phyloP scores from a whole-genome alignment of 2,329 filamentous ascomycete species.

The Sporothrix humicola region DNA sequence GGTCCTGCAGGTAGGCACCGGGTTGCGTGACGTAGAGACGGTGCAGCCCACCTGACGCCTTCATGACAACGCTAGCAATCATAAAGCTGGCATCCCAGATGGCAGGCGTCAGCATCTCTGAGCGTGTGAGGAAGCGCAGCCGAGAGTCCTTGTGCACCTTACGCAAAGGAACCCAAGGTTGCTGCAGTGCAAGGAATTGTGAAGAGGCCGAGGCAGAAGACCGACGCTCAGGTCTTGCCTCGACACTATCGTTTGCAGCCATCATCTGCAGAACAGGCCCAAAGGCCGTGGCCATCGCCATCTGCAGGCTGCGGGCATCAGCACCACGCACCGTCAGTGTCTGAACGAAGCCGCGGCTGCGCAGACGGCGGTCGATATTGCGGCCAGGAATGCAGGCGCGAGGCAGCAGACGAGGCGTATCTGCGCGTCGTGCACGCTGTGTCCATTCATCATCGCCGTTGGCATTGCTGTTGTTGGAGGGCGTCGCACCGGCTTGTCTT shows the following conservation, averaged over 20 bases:
- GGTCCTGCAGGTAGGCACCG: conserved; percentile 73
- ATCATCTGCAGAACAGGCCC: conserved; percentile 58
- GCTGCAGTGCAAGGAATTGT: conserved; percentile 65
- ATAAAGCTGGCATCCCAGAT: conserved; percentile 76
- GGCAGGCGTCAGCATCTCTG: conserved; percentile 75
- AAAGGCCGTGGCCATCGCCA: conserved; percentile 68
- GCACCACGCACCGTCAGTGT: conserved; percentile 65
- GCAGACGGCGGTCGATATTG: conserved; percentile 71
- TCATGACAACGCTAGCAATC: conserved; percentile 74
- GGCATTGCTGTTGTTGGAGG: conserved; percentile 36
- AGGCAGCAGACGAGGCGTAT: conserved; percentile 67
- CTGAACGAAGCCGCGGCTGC: conserved; percentile 73
- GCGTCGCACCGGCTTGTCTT: conserved; percentile 40
- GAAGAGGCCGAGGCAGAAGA: conserved; percentile 24
- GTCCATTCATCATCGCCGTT: conserved; percentile 58
- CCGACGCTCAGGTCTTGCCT: neutral
- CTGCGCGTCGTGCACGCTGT: conserved; percentile 46
- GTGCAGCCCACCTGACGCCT: conserved; percentile 63
- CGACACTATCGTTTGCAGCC: conserved; percentile 44
- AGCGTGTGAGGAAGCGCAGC: conserved; percentile 70
- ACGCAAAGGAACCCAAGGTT: conserved; percentile 75
- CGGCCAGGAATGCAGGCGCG: conserved; percentile 70
- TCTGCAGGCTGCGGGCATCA: conserved; percentile 71
- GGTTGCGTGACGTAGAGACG: conserved; percentile 78
- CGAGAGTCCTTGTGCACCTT: conserved; percentile 77